phyloP scores from a whole-genome alignment of 1,139 yeast genomes.

The Eremothecium sinecaudum region DNA sequence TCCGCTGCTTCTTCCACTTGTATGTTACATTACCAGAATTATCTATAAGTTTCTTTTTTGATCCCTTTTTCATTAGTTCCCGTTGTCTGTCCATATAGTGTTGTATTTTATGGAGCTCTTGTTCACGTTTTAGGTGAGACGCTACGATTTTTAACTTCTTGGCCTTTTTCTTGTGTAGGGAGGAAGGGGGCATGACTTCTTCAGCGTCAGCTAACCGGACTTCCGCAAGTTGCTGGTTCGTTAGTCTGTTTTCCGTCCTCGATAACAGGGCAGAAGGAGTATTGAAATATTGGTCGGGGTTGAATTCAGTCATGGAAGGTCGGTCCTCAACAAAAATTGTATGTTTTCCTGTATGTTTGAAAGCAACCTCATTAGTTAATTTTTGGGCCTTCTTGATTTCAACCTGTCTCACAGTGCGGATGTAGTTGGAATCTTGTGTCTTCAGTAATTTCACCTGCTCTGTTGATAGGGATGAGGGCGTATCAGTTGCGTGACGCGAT shows the following conservation, averaged over 20 bases:
- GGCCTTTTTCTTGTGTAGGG: slow-evolving; percentile 46
- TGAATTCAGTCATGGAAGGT: slow-evolving; percentile 47
- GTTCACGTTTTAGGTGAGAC: slow-evolving; percentile 56
- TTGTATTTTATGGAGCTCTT: slow-evolving; percentile 58
- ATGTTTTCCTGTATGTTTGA: slow-evolving; percentile 59
- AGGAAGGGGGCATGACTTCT: slow-evolving; percentile 33
- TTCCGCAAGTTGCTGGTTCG: slow-evolving; percentile 44
- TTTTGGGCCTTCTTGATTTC: slow-evolving; percentile 60
- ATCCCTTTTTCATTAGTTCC: slow-evolving; percentile 85
- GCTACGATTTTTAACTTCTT: slow-evolving; percentile 48
- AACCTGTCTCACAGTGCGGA: slow-evolving; percentile 63
- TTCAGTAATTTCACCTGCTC: slow-evolving; percentile 77
- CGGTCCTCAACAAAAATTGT: slow-evolving; percentile 73
- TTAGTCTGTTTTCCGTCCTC: slow-evolving; percentile 66
- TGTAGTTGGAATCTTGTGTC: slow-evolving; percentile 82
- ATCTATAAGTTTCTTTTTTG: slow-evolving; percentile 63
- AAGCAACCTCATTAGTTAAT: slow-evolving; percentile 45
- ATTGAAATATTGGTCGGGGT: slow-evolving; percentile 55
- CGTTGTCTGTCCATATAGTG: slow-evolving; percentile 65
- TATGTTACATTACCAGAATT: slow-evolving; percentile 58
- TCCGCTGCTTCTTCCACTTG: slow-evolving; percentile 83
- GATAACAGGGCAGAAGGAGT: slow-evolving; percentile 57
- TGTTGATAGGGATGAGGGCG: slow-evolving; percentile 38
- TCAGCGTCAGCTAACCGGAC: slow-evolving; percentile 16
- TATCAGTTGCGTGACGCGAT: slow-evolving; percentile 53